These are phyloP conservation scores for Aspergillus pseudoviridinutans DNA, from an alignment of 2,329 filamentous ascomycete species.

Conservation along the genomic window DNA sequence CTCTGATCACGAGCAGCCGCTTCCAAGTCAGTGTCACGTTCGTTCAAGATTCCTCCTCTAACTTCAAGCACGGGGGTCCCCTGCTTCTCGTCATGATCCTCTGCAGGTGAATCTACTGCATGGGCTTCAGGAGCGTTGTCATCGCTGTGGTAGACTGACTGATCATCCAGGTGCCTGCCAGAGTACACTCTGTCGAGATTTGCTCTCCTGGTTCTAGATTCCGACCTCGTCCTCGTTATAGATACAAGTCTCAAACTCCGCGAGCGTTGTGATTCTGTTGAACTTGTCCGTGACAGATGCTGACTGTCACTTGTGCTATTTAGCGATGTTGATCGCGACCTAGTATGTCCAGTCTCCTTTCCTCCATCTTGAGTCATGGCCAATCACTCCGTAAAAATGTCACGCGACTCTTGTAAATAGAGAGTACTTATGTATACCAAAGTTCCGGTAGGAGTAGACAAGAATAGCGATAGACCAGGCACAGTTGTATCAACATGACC, in stretches of 20 bases:
- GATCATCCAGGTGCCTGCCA: constrained; percentile 31
- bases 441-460: background rate
- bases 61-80: constrained; percentile 19
- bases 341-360: constrained; percentile 2
- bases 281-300: constrained; percentile 3
- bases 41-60: constrained; percentile 21
- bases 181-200: constrained; percentile 26
- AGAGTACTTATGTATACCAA: background rate
- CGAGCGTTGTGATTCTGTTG: constrained; percentile 1
- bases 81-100: constrained; percentile 11
- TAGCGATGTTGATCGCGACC: constrained; percentile 13
- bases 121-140: constrained; percentile 11
- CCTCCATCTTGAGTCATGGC: constrained; percentile 9
- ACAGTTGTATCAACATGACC: background rate
- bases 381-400: background rate
- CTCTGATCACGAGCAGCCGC: constrained; percentile 5
- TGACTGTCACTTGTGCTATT: constrained; percentile 14
- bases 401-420: background rate
- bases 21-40: constrained; percentile 26
- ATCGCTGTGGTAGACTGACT: constrained; percentile 28
- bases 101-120: background rate
- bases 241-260: constrained; percentile 3
- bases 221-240: constrained; percentile 12
- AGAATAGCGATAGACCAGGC: background rate
- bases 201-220: constrained; percentile 10